Conservation (phyloP, 306 rosid genomes). For the Corylus americana region DNA sequence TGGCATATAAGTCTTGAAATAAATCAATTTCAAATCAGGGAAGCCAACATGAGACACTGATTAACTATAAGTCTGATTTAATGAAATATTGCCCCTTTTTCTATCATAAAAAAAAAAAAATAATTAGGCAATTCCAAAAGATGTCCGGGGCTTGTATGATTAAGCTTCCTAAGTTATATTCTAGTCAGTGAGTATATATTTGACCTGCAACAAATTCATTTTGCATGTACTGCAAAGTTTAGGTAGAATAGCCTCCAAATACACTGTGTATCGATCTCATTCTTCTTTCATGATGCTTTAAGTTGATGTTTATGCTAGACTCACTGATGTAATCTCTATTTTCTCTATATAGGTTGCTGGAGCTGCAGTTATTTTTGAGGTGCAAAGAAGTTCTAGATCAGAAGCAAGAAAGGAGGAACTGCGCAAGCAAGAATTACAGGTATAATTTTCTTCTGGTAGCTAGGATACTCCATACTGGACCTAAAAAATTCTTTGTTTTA, state of each 20-base stretch:
- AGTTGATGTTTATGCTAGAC: neutral
- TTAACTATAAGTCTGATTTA: neutral
- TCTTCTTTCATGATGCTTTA: neutral
- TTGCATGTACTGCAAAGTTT: neutral
- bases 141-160: neutral
- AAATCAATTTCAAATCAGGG: neutral
- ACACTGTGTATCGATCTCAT: neutral
- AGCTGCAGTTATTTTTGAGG: constrained; percentile 50
- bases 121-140: neutral
- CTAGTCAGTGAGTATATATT: neutral
- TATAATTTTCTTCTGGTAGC: constrained; percentile 3
- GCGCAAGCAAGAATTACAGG: constrained; percentile 48
- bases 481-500: neutral
- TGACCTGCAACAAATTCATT: neutral
- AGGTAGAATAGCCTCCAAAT: neutral
- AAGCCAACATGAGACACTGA: neutral
- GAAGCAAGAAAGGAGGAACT: constrained; percentile 57
- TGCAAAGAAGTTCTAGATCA: constrained; percentile 53
- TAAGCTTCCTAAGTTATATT: neutral
- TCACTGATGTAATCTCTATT: neutral
- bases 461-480: neutral
- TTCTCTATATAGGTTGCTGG: constrained; percentile 47
- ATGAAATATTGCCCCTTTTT: neutral
- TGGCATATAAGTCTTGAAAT: neutral
- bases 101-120: neutral